These are phyloP conservation scores for Paraconiothyrium sp. DNA, from an alignment of 2,329 filamentous ascomycete genomes.

Conservation along the genomic window DNA sequence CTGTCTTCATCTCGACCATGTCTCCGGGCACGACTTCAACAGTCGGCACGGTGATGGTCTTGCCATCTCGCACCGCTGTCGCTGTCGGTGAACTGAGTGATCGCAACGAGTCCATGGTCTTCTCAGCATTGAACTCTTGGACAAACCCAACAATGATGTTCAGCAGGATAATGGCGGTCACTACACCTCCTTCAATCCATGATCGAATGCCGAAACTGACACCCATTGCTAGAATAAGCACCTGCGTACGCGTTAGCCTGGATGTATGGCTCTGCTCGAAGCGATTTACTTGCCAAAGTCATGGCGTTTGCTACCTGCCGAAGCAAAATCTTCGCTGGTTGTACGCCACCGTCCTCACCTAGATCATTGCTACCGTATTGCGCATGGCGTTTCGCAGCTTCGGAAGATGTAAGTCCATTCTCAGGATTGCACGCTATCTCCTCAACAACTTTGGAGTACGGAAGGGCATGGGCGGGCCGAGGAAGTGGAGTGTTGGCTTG, in stretches of 20 bases:
- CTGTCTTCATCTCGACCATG: slow-evolving; percentile 68
- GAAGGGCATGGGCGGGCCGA: slow-evolving; percentile 69
- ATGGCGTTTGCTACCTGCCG: slow-evolving; percentile 81
- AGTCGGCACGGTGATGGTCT: slow-evolving; percentile 61
- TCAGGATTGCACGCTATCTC: slow-evolving; percentile 69
- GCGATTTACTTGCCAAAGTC: slow-evolving; percentile 65
- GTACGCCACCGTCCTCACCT: slow-evolving; percentile 72
- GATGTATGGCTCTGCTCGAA: neutral
- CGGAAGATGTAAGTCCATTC: slow-evolving; percentile 67
- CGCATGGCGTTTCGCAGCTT: slow-evolving; percentile 67
- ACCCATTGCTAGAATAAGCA: slow-evolving; percentile 59
- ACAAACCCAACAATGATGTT: slow-evolving; percentile 58
- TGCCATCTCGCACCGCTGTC: slow-evolving; percentile 62
- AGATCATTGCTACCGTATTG: slow-evolving; percentile 75
- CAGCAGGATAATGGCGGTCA: slow-evolving; percentile 56
- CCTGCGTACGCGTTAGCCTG: slow-evolving; percentile 21
- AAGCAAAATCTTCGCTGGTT: slow-evolving; percentile 75
- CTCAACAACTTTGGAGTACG: slow-evolving; percentile 60
- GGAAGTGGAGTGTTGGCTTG: slow-evolving; percentile 65
- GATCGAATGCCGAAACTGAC: slow-evolving; percentile 59
- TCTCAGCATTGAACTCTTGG: slow-evolving; percentile 59
- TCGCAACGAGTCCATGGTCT: slow-evolving; percentile 60
- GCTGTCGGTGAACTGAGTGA: slow-evolving; percentile 59
- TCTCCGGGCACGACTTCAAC: slow-evolving; percentile 73
- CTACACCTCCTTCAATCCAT: slow-evolving; percentile 60